Percentiles rank a stretch among this genome's conserved stretches.
These are phyloP conservation scores for Aspergillus uvarum DNA, from an alignment of 2,329 filamentous ascomycete genomes.

Conservation along the genomic window DNA sequence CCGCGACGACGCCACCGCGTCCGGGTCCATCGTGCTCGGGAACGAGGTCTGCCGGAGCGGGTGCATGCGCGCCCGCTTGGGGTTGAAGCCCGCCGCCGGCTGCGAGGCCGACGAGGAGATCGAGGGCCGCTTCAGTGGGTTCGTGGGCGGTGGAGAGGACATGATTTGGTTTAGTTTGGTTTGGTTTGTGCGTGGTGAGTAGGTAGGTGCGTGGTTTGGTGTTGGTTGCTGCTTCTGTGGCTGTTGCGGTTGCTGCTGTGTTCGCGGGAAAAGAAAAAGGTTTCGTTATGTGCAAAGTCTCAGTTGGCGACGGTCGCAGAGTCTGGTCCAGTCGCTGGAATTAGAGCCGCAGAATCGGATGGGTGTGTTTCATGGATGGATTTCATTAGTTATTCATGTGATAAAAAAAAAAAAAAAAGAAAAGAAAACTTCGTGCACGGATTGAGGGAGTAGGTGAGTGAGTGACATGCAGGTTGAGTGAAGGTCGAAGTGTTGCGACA, in stretches of 20 bases:
- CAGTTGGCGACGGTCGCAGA: neutral
- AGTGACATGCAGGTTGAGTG: neutral
- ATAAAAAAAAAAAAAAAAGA: no score
- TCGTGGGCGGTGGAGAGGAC: conserved; percentile 40
- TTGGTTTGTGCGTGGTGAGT: no score
- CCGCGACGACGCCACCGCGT: conserved; percentile 24
- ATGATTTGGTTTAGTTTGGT: conserved; percentile 18
- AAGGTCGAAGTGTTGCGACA: neutral
- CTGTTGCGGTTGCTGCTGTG: neutral
- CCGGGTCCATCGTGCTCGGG: conserved; percentile 35
- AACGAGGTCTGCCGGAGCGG: conserved; percentile 51
- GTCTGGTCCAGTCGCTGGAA: neutral
- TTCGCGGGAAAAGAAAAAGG: neutral
- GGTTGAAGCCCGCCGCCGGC: conserved; percentile 30
- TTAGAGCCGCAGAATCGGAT: neutral
- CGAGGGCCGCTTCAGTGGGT: conserved; percentile 44
- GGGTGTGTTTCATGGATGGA: neutral
- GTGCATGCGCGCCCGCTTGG: conserved; percentile 42
- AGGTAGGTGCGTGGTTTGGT: neutral
- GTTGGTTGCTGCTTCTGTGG: neutral
- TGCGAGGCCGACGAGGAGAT: conserved; percentile 40
- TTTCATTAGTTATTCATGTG: neutral
- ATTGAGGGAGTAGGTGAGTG: neutral
- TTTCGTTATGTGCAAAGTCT: neutral
- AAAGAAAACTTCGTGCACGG: no score